Conservation (phyloP, 179 eudicot genomes). For the Silene vulgaris region DNA sequence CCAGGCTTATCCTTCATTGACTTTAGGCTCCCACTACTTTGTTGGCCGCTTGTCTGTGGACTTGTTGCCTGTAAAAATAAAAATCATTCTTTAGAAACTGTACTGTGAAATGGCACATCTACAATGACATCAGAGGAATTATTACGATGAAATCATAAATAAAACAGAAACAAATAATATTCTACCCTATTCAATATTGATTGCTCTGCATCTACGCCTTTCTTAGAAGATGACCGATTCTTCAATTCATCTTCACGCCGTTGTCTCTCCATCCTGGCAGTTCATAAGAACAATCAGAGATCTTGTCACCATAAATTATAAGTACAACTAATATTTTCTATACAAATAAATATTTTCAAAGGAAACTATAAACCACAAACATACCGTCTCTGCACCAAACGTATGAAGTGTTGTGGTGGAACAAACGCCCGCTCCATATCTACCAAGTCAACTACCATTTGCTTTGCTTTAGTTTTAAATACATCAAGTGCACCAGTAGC, state of each 20-base stretch:
- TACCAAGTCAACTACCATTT: constrained; percentile 52
- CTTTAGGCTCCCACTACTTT: constrained; percentile 70
- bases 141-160: not conserved
- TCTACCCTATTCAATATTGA: constrained; percentile 74
- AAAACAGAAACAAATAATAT: constrained; percentile 2
- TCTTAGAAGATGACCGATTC: constrained; percentile 62
- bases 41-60: constrained; percentile 85
- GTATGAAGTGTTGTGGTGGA: constrained; percentile 99
- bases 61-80: constrained; percentile 63
- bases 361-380: constrained; percentile 11
- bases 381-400: constrained; percentile 98
- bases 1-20: constrained; percentile 77
- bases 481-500: constrained; percentile 85
- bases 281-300: constrained; percentile 19
- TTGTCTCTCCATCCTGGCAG: constrained; percentile 96
- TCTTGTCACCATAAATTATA: not conserved
- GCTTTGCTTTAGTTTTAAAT: constrained; percentile 85
- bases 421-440: constrained; percentile 55
- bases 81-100: constrained; percentile 7
- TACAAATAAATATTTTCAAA: not conserved
- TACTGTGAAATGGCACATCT: constrained; percentile 3
- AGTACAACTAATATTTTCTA: not conserved
- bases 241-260: constrained; percentile 87
- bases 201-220: constrained; percentile 65
- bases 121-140: not conserved